Percentiles rank a stretch among this genome's conserved stretches.
phyloP scores from a whole-genome alignment of 176 grass and related monocot genomes.

The Miscanthus lutarioriparius region DNA sequence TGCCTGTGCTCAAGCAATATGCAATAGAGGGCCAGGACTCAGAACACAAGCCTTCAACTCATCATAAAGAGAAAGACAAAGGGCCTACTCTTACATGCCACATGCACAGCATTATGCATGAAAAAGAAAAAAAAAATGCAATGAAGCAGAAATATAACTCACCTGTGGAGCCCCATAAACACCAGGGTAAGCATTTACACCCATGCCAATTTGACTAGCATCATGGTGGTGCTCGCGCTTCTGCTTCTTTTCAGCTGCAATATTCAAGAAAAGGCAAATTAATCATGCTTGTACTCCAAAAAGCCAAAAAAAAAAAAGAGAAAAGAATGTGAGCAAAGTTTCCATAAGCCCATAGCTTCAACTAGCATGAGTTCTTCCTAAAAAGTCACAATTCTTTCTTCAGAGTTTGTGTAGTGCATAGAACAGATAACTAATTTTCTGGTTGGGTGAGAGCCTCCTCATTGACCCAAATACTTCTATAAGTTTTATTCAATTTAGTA shows the following conservation, averaged over 20 bases:
- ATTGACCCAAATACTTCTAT: conserved; percentile 11
- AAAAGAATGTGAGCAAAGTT: conserved; percentile 1
- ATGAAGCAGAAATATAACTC: conserved; percentile 40
- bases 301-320: neutral
- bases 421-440: conserved; percentile 24
- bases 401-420: conserved; percentile 9
- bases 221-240: conserved; percentile 77
- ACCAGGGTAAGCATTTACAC: conserved; percentile 70
- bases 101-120: neutral
- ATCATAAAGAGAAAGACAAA: neutral
- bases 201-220: conserved; percentile 60
- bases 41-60: neutral
- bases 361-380: conserved; percentile 16
- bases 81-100: neutral
- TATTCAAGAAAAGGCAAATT: conserved; percentile 37
- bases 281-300: conserved; percentile 1
- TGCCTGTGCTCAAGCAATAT: neutral
- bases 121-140: neutral
- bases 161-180: conserved; percentile 91
- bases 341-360: conserved; percentile 11
- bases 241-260: conserved; percentile 92
- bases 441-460: neutral
- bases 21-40: neutral
- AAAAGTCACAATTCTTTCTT: neutral
- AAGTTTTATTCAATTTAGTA: conserved; percentile 17